Percentiles rank a stretch among this genome's conserved stretches.
Evolutionary conservation across 2,329 filamentous ascomycete species (phyloP).

Genomic region (Xylaria multiplex): DNA sequence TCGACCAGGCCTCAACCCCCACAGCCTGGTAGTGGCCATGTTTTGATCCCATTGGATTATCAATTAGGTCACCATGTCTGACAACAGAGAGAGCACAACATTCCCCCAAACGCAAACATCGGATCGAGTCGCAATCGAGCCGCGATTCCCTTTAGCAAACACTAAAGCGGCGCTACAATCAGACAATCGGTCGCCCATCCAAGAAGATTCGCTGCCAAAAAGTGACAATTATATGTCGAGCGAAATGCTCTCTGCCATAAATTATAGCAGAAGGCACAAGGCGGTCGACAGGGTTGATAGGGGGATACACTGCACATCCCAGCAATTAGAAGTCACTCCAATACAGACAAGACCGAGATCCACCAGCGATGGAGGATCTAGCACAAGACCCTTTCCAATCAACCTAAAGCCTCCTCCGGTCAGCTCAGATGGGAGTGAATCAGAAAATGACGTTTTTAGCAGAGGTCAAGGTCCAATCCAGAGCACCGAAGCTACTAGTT

Average conservation of each 20-base stretch:
- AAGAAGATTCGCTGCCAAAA: background rate
- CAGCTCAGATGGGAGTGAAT: conserved; percentile 1
- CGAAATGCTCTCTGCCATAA: background rate
- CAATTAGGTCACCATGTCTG: background rate
- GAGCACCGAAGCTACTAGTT: conserved; percentile 6
- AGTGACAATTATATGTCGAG: background rate
- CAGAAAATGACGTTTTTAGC: background rate
- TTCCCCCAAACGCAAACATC: background rate
- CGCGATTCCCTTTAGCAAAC: too few relatives aligned
- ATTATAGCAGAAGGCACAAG: background rate
- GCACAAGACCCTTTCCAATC: background rate
- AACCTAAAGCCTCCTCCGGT: background rate
- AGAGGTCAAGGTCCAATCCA: background rate
- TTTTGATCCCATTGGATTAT: background rate
- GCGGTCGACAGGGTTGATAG: background rate
- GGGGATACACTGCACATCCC: background rate
- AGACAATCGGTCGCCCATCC: background rate
- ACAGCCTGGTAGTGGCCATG: background rate
- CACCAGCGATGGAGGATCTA: background rate
- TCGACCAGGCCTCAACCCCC: background rate
- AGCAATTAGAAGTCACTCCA: background rate
- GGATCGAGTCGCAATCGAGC: background rate
- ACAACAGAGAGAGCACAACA: background rate
- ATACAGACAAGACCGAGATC: background rate
- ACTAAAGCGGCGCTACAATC: background rate